These are phyloP conservation scores for Cryptococcus hybrid DNA, from an alignment of 1,284 basidiomycete genomes.

Conservation along the genomic window DNA sequence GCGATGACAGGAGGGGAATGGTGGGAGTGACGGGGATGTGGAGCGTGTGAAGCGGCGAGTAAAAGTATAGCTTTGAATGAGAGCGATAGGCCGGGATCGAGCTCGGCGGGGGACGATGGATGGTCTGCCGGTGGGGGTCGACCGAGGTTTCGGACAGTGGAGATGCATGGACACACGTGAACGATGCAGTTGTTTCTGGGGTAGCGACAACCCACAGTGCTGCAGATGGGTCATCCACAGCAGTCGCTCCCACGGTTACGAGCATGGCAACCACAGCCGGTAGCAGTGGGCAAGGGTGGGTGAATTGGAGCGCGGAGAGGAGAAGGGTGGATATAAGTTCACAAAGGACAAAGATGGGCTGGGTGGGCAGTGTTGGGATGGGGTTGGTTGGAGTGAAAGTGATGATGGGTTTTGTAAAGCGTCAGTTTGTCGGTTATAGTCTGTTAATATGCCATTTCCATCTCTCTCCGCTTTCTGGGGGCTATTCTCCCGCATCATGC, in stretches of 20 bases:
- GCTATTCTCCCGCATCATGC: no score
- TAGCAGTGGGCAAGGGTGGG: not conserved
- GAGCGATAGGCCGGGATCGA: no score
- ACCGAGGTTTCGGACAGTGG: not conserved
- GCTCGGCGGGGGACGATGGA: no score
- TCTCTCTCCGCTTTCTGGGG: no score
- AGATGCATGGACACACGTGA: constrained; percentile 24
- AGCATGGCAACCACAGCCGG: not conserved
- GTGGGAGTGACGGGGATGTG: no score
- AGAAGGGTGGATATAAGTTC: not conserved
- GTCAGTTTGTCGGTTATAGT: no score
- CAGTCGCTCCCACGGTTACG: not conserved
- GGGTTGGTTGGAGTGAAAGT: not conserved
- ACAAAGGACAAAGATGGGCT: not conserved
- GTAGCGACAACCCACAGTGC: not conserved
- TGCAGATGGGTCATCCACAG: not conserved
- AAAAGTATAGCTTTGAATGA: no score
- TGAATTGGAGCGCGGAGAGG: constrained; percentile 7
- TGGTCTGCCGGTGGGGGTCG: no score
- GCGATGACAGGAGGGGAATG: no score
- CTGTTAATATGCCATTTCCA: no score
- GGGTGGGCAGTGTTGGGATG: not conserved
- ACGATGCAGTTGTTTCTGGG: not conserved
- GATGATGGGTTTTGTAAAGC: no score
- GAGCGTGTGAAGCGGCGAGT: no score